Conservation (phyloP, 352 stramenopile species). For the Phytophthora citricola region DNA sequence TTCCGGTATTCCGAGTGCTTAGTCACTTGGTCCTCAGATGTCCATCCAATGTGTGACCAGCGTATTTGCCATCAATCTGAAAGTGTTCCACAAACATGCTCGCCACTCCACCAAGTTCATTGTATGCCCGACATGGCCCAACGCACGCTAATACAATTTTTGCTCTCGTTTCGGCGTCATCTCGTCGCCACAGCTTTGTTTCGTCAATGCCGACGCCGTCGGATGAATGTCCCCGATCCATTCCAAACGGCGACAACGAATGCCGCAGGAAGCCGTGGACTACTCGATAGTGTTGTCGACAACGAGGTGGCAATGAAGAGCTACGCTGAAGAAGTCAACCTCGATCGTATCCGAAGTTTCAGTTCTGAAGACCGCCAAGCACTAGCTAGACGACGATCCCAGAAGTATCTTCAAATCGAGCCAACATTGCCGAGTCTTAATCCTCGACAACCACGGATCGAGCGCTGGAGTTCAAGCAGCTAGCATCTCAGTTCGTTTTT, state of each 20-base stretch:
- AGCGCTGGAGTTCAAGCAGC: constrained; percentile 9
- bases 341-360: constrained; percentile 35
- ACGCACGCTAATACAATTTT: constrained; percentile 10
- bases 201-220: constrained; percentile 14
- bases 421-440: constrained; percentile 26
- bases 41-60: no score
- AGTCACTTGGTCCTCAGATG: no score
- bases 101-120: neutral
- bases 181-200: constrained; percentile 11
- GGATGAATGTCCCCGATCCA: constrained; percentile 10
- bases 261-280: constrained; percentile 1
- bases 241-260: constrained; percentile 2
- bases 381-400: constrained; percentile 7
- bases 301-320: constrained; percentile 42
- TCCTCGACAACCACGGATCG: constrained; percentile 19
- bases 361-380: constrained; percentile 37
- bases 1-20: no score
- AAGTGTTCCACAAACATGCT: neutral
- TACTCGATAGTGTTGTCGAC: constrained; percentile 26
- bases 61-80: constrained; percentile 8
- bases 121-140: constrained; percentile 9
- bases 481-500: constrained; percentile 16
- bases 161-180: constrained; percentile 13
- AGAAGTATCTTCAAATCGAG: constrained; percentile 3
- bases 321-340: constrained; percentile 39